Evolutionary conservation across 768 basidiomycete species (phyloP).

Genomic region (Chlorophyllum brunneum): DNA sequence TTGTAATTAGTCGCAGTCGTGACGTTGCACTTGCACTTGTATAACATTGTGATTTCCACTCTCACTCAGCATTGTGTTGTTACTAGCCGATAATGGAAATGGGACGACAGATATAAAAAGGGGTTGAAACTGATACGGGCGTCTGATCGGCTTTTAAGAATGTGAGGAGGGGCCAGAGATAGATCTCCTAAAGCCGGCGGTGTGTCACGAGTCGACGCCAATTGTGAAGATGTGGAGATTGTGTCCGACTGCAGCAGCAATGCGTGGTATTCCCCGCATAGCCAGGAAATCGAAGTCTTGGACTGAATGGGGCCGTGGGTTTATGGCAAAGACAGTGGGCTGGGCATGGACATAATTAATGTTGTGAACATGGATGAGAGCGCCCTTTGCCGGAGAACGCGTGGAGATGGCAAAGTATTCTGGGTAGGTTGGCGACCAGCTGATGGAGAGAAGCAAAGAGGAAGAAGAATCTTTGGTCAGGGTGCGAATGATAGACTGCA

Average conservation of each 20-base stretch:
- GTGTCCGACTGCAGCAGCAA: constrained; percentile 64
- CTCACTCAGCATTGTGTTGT: background rate
- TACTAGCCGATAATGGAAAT: background rate
- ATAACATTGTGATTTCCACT: background rate
- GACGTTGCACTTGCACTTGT: background rate
- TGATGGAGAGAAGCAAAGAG: too few relatives aligned
- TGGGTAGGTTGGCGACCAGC: constrained; percentile 76
- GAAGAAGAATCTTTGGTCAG: background rate
- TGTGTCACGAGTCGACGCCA: constrained; percentile 47
- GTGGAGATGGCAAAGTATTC: constrained; percentile 78
- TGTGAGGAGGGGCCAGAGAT: constrained; percentile 1
- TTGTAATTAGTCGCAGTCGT: constrained; percentile 9
- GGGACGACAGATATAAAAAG: too few relatives aligned
- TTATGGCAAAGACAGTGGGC: constrained; percentile 56
- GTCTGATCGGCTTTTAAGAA: constrained; percentile 9
- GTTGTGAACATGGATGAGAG: constrained; percentile 68
- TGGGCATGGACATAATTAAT: constrained; percentile 58
- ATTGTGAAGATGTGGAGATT: constrained; percentile 60
- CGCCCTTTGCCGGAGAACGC: constrained; percentile 54
- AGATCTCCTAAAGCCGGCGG: constrained; percentile 11
- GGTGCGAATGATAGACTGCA: constrained; percentile 1
- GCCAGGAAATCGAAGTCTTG: constrained; percentile 78
- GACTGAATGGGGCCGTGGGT: constrained; percentile 59
- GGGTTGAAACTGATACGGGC: background rate
- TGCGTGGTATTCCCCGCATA: constrained; percentile 52